A percentile compares a stretch with the other conserved stretches of the same genome.
Conservation (phyloP, 23 red algal genomes). For the Gracilaria domingensis region DNA sequence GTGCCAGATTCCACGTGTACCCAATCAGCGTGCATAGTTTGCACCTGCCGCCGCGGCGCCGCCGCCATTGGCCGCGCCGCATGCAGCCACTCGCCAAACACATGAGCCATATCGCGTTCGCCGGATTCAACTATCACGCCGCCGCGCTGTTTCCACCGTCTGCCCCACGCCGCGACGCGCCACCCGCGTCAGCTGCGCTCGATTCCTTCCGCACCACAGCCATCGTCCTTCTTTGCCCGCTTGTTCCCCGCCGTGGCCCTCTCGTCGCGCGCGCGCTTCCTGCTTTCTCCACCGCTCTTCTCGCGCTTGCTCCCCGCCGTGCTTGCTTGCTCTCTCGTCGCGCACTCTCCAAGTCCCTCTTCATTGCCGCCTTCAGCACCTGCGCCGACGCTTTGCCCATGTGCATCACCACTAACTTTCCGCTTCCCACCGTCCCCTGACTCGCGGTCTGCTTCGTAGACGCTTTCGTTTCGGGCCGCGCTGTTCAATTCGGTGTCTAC, state of each 20-base stretch:
- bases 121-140: background rate
- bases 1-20: conserved; percentile 31
- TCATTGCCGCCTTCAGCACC: background rate
- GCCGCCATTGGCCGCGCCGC: conserved; percentile 6
- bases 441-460: background rate
- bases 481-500: background rate
- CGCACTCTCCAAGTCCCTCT: background rate
- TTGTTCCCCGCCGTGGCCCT: background rate
- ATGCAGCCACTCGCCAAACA: background rate
- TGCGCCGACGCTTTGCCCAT: background rate
- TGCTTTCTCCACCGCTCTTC: background rate
- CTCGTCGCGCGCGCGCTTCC: background rate
- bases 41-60: conserved; percentile 10
- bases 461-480: background rate
- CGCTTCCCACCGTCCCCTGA: background rate
- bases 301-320: background rate
- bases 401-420: background rate
- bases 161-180: background rate
- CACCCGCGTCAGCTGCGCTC: background rate
- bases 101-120: background rate
- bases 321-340: background rate
- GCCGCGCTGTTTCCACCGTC: background rate
- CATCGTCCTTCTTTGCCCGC: conserved; percentile 10
- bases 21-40: conserved; percentile 60
- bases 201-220: background rate